Base-by-base conservation (phyloP, 2,329 filamentous ascomycete species). In the Cercospora berteroae region DNA sequence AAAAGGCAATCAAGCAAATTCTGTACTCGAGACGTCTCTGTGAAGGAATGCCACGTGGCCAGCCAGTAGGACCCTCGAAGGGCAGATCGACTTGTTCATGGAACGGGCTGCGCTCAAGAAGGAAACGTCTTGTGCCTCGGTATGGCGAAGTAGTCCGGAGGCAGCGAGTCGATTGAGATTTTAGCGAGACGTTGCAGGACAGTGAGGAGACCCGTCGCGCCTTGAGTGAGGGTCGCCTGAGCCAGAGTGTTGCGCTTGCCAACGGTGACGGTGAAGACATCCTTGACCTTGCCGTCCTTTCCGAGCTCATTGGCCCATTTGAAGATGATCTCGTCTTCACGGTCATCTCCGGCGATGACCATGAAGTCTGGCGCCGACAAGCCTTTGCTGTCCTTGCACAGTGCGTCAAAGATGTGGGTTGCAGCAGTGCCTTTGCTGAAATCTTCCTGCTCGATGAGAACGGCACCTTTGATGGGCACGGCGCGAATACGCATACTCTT, bases 271-370 rank as follows among this genome's bases (percentile, higher is more conserved):
- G 94, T 97, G 69, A 90, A 88, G 4, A 95, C 91, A 64, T 92
- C 85, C 60, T 73, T 64, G 58, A 83, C 71, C 9, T 71, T 67
- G 16, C 72, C 75, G 2, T 88, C 81, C 52, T 93, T 84, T 2
- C 81, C 80, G 10, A 97, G 81, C 59, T 87, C 84, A 80, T 97
- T 97, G 18, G 94, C 95, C 94, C 95, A 98, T 69, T 89, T 89
- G 82, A 97, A 98, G 20, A 97, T 90, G 73, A 92, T 90, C 77
- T 98, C 94, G 72, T 98, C 95, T 73, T 97, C 94, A 33, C 94
- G 89, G 50, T 94, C 93, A 75, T 97, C 94, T 42, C 94, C 94
- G 36, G 94, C 87, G 6, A 97, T 91, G 81, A 97, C 88, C 65
- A 98, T 80, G 79, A 97, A 98, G 77, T 97, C 93, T 0, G 93